Base-by-base conservation (phyloP, 345 rosid genomes). In the Rubroshorea leprosula region DNA sequence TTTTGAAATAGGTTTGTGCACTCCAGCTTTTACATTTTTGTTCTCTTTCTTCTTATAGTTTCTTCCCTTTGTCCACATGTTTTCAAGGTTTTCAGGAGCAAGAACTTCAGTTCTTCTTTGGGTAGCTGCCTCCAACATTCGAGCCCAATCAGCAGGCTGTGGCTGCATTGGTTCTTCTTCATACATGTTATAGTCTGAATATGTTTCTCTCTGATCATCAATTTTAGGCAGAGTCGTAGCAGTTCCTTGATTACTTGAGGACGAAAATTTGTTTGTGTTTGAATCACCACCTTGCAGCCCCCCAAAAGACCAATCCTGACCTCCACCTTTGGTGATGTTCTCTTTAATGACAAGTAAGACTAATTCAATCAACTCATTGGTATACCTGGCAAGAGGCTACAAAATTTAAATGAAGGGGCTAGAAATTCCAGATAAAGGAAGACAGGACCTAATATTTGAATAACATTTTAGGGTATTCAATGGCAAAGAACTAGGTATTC, bases 1-100 rank as follows among this genome's bases (percentile, higher is more conserved):
- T 59, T 60, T 74, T 35, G 65, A 60, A 45, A 68, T 22, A 54
- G 76, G 61, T 53, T 67, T 66, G 35, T 19, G 72, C 50, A 51
- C 67, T 44, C 68, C 73, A 29, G 58, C 41, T 62, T 76, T 74
- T 21, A 53, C 60, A 16, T 49, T 70, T 71, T 81, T 90, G 54
- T 70, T 72, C 80, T 90, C 96, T 69, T 80, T 85, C 78, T 56
- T 84, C 72, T 82, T 88, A 63, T 90, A 87, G 69, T 87, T 80
- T 73, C 89, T 85, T 78, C 99, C 99, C 79, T 81, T 90, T 1
- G 97, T 78, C 97, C 99, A 94, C 97, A 94, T 77, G 68, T 87
- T 90, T 61, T 94, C 99, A 61, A 94, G 97, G 80, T 94, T 94
- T 77, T 94, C 96, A 57, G 99, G 99, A 18, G 81, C 64, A 64